Base-by-base conservation (phyloP, 2,329 filamentous ascomycete genomes). In the Paraphoma chrysanthemicola region DNA sequence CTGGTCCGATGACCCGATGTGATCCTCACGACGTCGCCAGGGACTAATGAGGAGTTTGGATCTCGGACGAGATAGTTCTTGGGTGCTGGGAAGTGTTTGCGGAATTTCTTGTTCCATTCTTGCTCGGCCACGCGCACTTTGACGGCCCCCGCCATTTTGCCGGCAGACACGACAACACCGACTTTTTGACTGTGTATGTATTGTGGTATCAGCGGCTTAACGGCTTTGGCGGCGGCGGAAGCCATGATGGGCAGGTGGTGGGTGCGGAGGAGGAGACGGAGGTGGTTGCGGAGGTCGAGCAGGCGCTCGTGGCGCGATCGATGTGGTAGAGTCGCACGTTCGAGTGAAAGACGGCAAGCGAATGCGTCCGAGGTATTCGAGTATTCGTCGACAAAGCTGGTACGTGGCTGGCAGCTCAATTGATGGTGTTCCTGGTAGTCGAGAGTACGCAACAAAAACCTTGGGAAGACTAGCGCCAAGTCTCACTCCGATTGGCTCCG, bases 121-220 rank as follows among this genome's bases (percentile, higher is more conserved):
- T 88, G 86, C 12, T 83, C 85, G 49, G 89, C 88, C 12, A 93
- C 83, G 63, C 88, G 86, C 60, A 93, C 91, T 78, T 91, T 93
- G 54, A 93, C 90, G 2, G 90, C 93, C 78, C 89, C 91, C 56
- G 87, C 79, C 89, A 93, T 93, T 56, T 88, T 83, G 17, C 91
- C 91, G 6, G 90, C 87, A 42, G 90, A 92, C 48, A 93, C 86
- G 23, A 94, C 91, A 41, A 94, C 86, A 60, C 90, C 90, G 2
- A 71, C 67, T 59, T 74, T 72, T 17, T 70, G 62, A 46, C 64
- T 69, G 28, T 67, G 67, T n/a, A 72, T 61, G 48, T 63, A 59
- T 48, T 66, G 63, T 4, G 67, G 67, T 6, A 76, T 55, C 41
- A 75, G 64, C 12, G 69, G 63, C 11, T 54, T 59, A 11, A 56